Conservation (phyloP, 805 yeast species). For the Cyberlindnera xylosilytica region DNA sequence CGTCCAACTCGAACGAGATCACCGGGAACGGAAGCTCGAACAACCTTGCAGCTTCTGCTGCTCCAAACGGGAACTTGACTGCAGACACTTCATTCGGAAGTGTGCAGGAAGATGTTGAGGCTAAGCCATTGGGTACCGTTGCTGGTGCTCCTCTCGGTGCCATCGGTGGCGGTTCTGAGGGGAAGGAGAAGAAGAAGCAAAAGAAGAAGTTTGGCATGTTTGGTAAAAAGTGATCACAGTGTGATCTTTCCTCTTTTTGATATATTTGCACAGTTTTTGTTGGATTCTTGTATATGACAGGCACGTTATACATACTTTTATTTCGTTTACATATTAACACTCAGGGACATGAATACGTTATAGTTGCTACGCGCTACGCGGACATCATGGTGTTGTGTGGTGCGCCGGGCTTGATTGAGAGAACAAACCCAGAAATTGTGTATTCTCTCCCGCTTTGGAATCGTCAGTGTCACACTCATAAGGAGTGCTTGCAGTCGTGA, state of each 20-base stretch:
- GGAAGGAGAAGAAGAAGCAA: conserved; percentile 12
- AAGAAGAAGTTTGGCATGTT: conserved; percentile 23
- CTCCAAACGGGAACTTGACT: background rate
- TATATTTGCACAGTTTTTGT: too few relatives aligned
- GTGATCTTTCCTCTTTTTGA: too few relatives aligned
- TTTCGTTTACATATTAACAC: background rate
- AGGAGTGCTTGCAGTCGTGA: too few relatives aligned
- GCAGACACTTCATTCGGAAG: conserved; percentile 11
- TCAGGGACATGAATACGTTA: too few relatives aligned
- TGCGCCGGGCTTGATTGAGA: too few relatives aligned
- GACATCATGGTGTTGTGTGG: too few relatives aligned
- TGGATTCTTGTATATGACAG: background rate
- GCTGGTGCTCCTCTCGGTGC: conserved; percentile 5
- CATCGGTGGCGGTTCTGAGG: conserved; percentile 2
- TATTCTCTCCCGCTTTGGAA: too few relatives aligned
- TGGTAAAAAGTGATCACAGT: conserved; percentile 9
- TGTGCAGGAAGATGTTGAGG: conserved; percentile 6
- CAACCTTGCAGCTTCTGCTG: background rate
- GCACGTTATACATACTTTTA: background rate
- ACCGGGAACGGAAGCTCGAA: conserved; percentile 1
- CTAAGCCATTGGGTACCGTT: conserved; percentile 12
- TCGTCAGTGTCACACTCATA: too few relatives aligned
- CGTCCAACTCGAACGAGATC: conserved; percentile 10
- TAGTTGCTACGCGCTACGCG: too few relatives aligned
- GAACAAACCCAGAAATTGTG: too few relatives aligned